These are phyloP conservation scores for Pseudozyma hubeiensis DNA, from an alignment of 1,284 basidiomycete genomes.

Conservation along the genomic window DNA sequence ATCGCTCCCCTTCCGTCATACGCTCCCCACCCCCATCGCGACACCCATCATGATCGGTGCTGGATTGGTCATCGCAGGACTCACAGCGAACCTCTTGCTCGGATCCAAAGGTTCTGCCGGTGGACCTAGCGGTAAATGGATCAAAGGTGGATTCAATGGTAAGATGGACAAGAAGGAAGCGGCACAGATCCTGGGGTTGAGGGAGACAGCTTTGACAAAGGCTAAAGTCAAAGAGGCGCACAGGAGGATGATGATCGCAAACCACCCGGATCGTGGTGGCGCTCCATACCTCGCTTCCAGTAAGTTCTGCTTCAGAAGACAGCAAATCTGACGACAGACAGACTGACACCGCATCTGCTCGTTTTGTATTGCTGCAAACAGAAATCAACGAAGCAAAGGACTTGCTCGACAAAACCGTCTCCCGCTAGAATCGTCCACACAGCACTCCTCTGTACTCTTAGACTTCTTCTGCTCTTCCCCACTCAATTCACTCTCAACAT, in stretches of 20 bases:
- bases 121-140: conserved; percentile 78
- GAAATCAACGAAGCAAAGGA: conserved; percentile 69
- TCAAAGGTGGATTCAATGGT: conserved; percentile 90
- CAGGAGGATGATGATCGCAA: conserved; percentile 71
- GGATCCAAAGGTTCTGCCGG: conserved; percentile 67
- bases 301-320: conserved; percentile 26
- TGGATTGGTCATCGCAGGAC: conserved; percentile 60
- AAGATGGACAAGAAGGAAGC: conserved; percentile 98
- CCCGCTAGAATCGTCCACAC: conserved; percentile 36
- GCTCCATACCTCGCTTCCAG: conserved; percentile 95
- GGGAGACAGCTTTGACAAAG: conserved; percentile 65
- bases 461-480: neutral
- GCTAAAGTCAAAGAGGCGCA: conserved; percentile 68
- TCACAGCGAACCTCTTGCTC: conserved; percentile 57
- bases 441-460: neutral
- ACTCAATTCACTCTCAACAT: no score
- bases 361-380: conserved; percentile 8
- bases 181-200: conserved; percentile 85
- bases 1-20: conserved; percentile 43
- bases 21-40: conserved; percentile 44
- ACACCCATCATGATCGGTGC: conserved; percentile 60
- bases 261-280: conserved; percentile 95
- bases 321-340: neutral
- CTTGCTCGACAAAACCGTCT: conserved; percentile 60
- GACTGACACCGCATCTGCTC: neutral